Conservation (phyloP, 2,329 filamentous ascomycete genomes). For the Pyrenophora graminea region DNA sequence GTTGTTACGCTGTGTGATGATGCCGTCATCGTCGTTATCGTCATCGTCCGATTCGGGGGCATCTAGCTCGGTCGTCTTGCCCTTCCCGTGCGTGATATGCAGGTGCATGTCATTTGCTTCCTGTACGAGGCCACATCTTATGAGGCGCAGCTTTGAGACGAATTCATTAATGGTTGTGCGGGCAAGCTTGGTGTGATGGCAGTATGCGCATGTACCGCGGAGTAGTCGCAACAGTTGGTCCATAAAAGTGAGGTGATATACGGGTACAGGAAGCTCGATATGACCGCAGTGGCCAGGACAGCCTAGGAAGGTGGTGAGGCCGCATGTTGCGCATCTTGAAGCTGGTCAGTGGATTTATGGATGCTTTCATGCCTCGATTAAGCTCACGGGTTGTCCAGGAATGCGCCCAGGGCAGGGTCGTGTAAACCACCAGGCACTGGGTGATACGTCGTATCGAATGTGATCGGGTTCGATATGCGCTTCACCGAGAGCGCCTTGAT, state of each 20-base stretch:
- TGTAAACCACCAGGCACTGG: constrained; percentile 90
- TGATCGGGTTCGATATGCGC: constrained; percentile 87
- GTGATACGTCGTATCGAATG: constrained; percentile 91
- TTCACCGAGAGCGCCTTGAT: constrained; percentile 90
- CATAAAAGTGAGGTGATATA: constrained; percentile 97
- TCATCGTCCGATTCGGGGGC: constrained; percentile 65
- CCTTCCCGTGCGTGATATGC: constrained; percentile 49
- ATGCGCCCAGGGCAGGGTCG: constrained; percentile 87
- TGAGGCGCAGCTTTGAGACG: constrained; percentile 79
- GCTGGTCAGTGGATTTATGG: constrained; percentile 10
- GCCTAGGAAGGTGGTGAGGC: constrained; percentile 70
- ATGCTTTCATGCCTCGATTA: neutral
- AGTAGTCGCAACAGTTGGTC: constrained; percentile 86
- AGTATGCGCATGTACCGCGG: constrained; percentile 87
- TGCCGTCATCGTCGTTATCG: constrained; percentile 63
- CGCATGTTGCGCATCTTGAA: constrained; percentile 87
- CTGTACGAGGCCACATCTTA: constrained; percentile 80
- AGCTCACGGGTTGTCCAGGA: constrained; percentile 78
- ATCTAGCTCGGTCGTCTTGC: constrained; percentile 38
- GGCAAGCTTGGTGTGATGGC: constrained; percentile 81
- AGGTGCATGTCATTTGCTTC: constrained; percentile 62
- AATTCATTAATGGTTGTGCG: constrained; percentile 77
- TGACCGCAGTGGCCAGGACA: constrained; percentile 95
- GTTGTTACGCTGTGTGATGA: constrained; percentile 61
- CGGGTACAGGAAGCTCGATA: constrained; percentile 88